phyloP scores from a whole-genome alignment of 1,284 basidiomycete genomes.

The Cutaneotrichosporon mucoides region DNA sequence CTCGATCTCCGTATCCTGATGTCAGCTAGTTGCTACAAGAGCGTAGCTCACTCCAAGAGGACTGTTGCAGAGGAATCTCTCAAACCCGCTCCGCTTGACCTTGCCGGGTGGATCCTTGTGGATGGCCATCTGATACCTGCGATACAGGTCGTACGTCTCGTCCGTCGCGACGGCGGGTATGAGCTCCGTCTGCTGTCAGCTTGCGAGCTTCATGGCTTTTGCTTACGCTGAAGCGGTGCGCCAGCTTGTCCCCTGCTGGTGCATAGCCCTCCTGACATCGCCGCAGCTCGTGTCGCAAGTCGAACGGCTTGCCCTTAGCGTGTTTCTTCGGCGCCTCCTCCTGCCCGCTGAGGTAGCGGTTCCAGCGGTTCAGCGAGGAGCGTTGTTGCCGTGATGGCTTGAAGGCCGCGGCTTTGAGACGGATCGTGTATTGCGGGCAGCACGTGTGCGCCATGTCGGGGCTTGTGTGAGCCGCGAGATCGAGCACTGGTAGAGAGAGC shows the following conservation, averaged over 20 bases:
- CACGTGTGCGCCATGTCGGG: conserved; percentile 77
- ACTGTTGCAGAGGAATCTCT: conserved; percentile 71
- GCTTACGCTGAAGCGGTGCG: conserved; percentile 38
- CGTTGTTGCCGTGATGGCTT: conserved; percentile 72
- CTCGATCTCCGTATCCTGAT: conserved; percentile 11
- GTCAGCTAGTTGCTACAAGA: neutral
- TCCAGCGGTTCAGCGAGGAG: conserved; percentile 69
- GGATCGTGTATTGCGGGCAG: conserved; percentile 90
- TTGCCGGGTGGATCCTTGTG: conserved; percentile 61
- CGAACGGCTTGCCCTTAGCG: conserved; percentile 30
- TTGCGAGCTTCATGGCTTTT: too few species aligned
- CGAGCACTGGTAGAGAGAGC: too few species aligned
- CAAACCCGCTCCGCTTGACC: conserved; percentile 58
- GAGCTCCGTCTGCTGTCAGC: conserved; percentile 54
- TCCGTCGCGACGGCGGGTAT: conserved; percentile 68
- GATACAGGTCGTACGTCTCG: conserved; percentile 76
- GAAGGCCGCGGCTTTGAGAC: conserved; percentile 70
- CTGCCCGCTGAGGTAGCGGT: conserved; percentile 45
- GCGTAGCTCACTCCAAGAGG: conserved; percentile 60
- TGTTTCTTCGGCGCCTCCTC: conserved; percentile 5
- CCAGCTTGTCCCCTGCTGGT: conserved; percentile 4
- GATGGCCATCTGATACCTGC: conserved; percentile 69
- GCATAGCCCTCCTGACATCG: conserved; percentile 28
- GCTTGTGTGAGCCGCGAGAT: conserved; percentile 53
- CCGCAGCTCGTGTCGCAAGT: conserved; percentile 33